Base-by-base conservation (phyloP, 108 stramenopile genomes). In the Thalassiosira profunda region DNA sequence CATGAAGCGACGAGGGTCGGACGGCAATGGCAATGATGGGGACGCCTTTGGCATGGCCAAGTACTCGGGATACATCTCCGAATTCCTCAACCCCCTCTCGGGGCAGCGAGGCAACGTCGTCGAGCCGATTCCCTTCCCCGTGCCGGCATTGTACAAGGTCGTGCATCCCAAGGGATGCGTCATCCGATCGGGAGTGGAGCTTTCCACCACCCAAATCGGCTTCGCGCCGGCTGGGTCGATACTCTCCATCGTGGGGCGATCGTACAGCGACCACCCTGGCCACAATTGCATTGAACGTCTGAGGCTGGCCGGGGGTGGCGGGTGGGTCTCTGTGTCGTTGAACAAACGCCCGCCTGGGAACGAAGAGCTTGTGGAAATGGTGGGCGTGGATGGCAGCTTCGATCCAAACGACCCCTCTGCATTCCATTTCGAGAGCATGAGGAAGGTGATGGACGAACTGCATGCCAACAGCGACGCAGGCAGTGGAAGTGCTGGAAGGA, bases 31-130 rank as follows among this genome's bases (percentile, higher is more conserved):
- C n/a, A n/a, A n/a, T n/a, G n/a, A n/a, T n/a, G n/a, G n/a, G n/a
- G n/a, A n/a, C n/a, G n/a, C n/a, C n/a, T n/a, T n/a, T n/a, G n/a
- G n/a, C n/a, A 31, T 1, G 48, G 45, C 1, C 12, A 55, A 34
- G 7, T 54, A 80, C 0, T 72, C 79, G 18, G 96, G 96, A 37
- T 97, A 90, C 92, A 94, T 93, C 53, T 92, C 90, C 12, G 89
- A 95, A 78, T 84, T 66, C 38, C 72, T 97, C 15, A 97, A 97
- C 80, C 96, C 96, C 4, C 68, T 92, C 5, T 75, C 78, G 4
- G 93, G 96, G 20, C 90, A 95, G 64, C 53, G 89, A 20, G 96
- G 96, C 1, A 69, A 76, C 7, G 73, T 97, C 33, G 80, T 81
- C 4, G 76, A 84, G 44, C 90, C 92, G 20, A 46, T 97, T 0